phyloP scores from a whole-genome alignment of 2,329 filamentous ascomycete species.

The Fusarium luffae region DNA sequence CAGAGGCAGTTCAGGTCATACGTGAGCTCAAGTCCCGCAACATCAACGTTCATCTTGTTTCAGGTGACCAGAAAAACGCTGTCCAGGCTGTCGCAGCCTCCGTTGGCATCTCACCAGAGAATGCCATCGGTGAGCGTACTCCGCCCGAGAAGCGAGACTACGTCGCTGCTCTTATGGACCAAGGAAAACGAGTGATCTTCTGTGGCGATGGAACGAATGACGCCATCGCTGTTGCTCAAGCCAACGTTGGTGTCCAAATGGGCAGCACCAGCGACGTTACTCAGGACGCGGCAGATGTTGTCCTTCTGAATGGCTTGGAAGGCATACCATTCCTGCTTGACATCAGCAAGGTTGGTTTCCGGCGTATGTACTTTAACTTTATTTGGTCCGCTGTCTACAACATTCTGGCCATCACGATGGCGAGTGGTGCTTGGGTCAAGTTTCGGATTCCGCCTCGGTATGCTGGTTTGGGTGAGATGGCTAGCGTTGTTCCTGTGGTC shows the following conservation, averaged over 20 bases:
- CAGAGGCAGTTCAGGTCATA: background rate
- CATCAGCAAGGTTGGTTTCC: constrained; percentile 1
- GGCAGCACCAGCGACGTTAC: constrained; percentile 11
- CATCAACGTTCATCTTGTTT: constrained; percentile 1
- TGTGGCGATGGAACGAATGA: constrained; percentile 9
- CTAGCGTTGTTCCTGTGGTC: constrained; percentile 4
- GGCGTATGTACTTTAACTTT: constrained; percentile 17
- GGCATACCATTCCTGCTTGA: constrained; percentile 7
- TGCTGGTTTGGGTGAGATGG: constrained; percentile 17
- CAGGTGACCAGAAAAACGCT: constrained; percentile 1
- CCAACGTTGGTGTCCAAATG: constrained; percentile 4
- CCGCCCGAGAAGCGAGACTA: constrained; percentile 12
- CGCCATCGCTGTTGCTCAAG: constrained; percentile 4
- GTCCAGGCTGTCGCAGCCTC: background rate
- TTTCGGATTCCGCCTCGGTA: constrained; percentile 1
- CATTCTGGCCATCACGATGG: constrained; percentile 6
- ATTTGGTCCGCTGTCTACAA: constrained; percentile 18
- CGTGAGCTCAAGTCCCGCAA: constrained; percentile 3
- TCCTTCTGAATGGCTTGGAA: constrained; percentile 1
- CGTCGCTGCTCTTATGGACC: background rate
- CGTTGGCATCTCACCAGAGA: background rate
- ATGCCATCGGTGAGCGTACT: background rate
- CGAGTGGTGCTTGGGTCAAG: constrained; percentile 18
- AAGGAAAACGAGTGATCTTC: background rate
- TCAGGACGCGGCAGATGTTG: constrained; percentile 3